Evolutionary conservation across 2,329 filamentous ascomycete species (phyloP).

Genomic region (Trichoderma sp.): DNA sequence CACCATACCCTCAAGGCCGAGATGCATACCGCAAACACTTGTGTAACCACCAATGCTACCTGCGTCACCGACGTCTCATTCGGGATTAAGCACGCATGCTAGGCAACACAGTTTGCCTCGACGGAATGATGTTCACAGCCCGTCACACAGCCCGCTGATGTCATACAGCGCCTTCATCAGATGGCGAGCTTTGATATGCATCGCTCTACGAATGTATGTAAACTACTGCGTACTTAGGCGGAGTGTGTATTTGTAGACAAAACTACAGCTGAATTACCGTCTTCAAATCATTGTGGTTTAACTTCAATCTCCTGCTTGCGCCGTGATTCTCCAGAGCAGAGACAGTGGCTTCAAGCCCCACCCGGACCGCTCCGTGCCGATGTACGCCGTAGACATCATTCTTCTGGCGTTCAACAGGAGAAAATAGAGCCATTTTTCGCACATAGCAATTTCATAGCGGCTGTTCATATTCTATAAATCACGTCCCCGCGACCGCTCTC

Average conservation of each 20-base stretch:
- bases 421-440: neutral
- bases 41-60: neutral
- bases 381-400: neutral
- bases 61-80: neutral
- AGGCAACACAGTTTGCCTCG: neutral
- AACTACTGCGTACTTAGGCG: neutral
- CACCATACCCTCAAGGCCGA: neutral
- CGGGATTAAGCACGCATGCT: neutral
- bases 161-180: neutral
- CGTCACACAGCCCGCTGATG: neutral
- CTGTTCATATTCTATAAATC: neutral
- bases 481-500: neutral
- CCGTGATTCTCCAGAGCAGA: neutral
- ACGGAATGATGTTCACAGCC: neutral
- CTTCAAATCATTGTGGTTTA: neutral
- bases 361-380: constrained; percentile 8
- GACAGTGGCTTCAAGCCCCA: neutral
- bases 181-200: neutral
- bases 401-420: neutral
- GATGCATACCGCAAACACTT: neutral
- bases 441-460: neutral
- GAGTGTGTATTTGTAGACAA: neutral
- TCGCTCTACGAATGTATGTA: neutral
- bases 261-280: neutral
- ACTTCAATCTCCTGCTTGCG: neutral